Conservation (phyloP, 805 yeast species). For the Kuraishia piskuri region DNA sequence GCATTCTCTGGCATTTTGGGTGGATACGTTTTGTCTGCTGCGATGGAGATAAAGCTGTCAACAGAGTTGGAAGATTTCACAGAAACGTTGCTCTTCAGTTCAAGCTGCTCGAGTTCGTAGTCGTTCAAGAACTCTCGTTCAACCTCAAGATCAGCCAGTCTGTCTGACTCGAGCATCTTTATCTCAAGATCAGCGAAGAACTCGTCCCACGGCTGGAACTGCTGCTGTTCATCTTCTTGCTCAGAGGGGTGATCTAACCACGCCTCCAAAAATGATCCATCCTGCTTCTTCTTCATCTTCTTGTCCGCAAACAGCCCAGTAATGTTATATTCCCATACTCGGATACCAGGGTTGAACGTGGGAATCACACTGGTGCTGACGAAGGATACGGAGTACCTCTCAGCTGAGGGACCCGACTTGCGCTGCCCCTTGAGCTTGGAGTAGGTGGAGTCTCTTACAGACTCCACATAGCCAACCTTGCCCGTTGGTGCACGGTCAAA, state of each 20-base stretch:
- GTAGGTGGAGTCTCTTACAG: slow-evolving; percentile 45
- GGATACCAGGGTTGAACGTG: slow-evolving; percentile 73
- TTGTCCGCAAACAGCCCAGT: slow-evolving; percentile 34
- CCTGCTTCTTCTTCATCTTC: slow-evolving; percentile 6
- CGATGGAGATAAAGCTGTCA: slow-evolving; percentile 4
- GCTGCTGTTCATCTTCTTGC: slow-evolving; percentile 3
- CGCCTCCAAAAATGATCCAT: slow-evolving; percentile 4
- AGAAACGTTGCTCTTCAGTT: background rate
- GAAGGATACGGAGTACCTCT: slow-evolving; percentile 62
- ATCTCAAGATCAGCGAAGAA: slow-evolving; percentile 44
- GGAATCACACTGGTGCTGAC: slow-evolving; percentile 74
- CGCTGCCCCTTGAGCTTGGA: slow-evolving; percentile 36
- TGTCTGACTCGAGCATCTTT: slow-evolving; percentile 22
- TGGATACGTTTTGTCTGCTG: slow-evolving; percentile 53
- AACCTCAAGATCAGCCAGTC: slow-evolving; percentile 11
- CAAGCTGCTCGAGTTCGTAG: slow-evolving; percentile 2
- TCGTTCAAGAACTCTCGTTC: slow-evolving; percentile 8
- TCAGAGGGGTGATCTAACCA: background rate
- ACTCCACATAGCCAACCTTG: slow-evolving; percentile 54
- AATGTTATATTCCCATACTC: slow-evolving; percentile 83
- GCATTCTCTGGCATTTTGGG: slow-evolving; percentile 43
- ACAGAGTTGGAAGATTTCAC: background rate
- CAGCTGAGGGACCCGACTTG: slow-evolving; percentile 35
- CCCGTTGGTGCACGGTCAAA: slow-evolving; percentile 62
- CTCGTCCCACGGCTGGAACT: slow-evolving; percentile 44